Evolutionary conservation across 1,284 basidiomycete genomes (phyloP).

Genomic region (Irpex lacteus): DNA sequence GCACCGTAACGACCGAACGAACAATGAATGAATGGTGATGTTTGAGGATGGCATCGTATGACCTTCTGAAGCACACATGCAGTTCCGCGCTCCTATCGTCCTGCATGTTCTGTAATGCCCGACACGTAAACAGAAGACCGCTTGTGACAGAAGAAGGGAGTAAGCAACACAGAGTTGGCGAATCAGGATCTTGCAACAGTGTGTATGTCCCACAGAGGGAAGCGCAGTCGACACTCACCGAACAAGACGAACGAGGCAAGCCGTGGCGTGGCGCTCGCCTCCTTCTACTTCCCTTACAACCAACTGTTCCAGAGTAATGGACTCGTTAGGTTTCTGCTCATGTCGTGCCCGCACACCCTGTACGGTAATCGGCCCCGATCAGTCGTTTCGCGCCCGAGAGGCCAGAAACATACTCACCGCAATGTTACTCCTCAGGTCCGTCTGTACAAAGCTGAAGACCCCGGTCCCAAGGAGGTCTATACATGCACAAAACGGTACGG

Average conservation of each 20-base stretch:
- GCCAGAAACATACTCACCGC: constrained; percentile 43
- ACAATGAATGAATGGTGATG: constrained; percentile 86
- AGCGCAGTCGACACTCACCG: constrained; percentile 48
- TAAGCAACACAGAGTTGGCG: background rate
- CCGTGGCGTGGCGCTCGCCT: constrained; percentile 48
- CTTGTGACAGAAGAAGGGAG: constrained; percentile 50
- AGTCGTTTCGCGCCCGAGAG: background rate
- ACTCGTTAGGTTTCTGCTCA: constrained; percentile 49
- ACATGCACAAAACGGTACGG: background rate
- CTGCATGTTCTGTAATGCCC: constrained; percentile 78
- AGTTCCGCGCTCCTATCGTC: constrained; percentile 71
- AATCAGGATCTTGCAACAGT: constrained; percentile 20
- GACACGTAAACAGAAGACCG: constrained; percentile 81
- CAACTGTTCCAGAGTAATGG: constrained; percentile 77
- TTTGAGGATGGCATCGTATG: constrained; percentile 83
- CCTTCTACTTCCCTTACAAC: constrained; percentile 62
- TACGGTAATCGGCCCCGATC: background rate
- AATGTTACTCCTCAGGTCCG: constrained; percentile 89
- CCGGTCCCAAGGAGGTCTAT: constrained; percentile 85
- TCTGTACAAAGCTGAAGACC: constrained; percentile 89
- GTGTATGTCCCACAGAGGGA: constrained; percentile 24
- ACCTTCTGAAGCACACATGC: constrained; percentile 79
- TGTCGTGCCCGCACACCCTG: constrained; percentile 83
- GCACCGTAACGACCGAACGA: constrained; percentile 78
- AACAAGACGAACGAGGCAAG: constrained; percentile 77